These are phyloP conservation scores for Pythium rhizo-oryzae DNA, from an alignment of 352 stramenopile genomes.

Conservation along the genomic window DNA sequence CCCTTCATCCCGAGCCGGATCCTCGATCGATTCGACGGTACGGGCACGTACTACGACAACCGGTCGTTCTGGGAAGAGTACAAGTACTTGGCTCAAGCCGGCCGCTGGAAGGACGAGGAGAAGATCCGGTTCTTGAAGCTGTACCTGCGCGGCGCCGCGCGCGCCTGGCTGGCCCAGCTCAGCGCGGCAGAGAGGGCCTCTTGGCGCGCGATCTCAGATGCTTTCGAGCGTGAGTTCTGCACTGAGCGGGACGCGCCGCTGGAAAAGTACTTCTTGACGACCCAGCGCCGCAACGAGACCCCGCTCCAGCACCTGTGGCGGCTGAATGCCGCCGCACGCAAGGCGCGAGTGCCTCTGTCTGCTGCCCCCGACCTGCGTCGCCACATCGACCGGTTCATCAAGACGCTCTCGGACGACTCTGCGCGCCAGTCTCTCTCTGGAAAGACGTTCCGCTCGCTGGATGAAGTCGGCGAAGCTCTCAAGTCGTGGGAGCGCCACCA, in stretches of 20 bases:
- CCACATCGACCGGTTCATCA: slow-evolving; percentile 4
- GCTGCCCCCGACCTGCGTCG: background rate
- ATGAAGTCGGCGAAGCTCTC: no score
- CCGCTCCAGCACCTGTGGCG: slow-evolving; percentile 5
- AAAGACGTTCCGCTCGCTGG: no score
- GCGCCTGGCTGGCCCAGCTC: background rate
- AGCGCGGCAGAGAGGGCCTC: background rate
- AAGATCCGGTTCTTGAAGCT: background rate
- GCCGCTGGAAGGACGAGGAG: background rate
- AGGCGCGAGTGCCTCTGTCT: background rate
- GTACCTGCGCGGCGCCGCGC: background rate
- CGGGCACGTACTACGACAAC: no score
- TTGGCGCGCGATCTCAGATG: no score
- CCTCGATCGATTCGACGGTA: no score
- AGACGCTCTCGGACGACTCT: background rate
- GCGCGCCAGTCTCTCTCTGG: no score
- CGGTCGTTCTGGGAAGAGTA: background rate
- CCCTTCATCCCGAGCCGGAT: no score
- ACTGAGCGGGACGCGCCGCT: background rate
- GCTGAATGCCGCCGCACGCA: background rate
- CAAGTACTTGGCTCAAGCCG: background rate
- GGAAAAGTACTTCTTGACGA: background rate
- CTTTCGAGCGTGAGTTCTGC: no score
- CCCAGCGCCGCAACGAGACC: background rate
- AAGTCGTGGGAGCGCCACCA: no score